Evolutionary conservation across 805 yeast genomes (phyloP).

Genomic region (Suhomyces vadensis): DNA sequence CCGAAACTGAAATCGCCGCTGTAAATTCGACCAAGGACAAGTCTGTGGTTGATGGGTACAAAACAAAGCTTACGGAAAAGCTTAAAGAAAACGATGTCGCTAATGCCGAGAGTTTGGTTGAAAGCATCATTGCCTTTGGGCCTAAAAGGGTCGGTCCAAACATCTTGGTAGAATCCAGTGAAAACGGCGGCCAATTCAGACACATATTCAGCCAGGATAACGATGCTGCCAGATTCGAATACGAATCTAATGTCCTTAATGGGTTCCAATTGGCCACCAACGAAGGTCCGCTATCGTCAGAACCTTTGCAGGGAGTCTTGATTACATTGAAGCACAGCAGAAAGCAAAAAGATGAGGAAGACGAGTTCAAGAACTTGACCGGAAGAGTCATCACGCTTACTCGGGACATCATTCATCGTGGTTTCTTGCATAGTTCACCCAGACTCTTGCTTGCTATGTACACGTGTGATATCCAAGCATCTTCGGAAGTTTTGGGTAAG

Average conservation of each 20-base stretch:
- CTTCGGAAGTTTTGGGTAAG: conserved; percentile 91
- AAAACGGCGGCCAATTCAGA: conserved; percentile 27
- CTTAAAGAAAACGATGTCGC: conserved; percentile 21
- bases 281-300: conserved; percentile 88
- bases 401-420: conserved; percentile 69
- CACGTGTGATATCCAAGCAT: conserved; percentile 91
- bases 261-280: conserved; percentile 83
- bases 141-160: conserved; percentile 78
- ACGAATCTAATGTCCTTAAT: conserved; percentile 65
- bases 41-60: conserved; percentile 15
- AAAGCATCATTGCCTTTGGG: conserved; percentile 64
- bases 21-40: conserved; percentile 25
- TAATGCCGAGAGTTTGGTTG: conserved; percentile 21
- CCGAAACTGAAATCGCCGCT: conserved; percentile 45
- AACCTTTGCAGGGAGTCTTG: conserved; percentile 81
- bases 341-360: conserved; percentile 35
- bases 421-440: conserved; percentile 81
- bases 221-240: conserved; percentile 27
- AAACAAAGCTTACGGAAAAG: conserved; percentile 13
- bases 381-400: conserved; percentile 77
- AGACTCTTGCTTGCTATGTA: conserved; percentile 91
- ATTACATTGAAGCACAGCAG: conserved; percentile 41
- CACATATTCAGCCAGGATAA: conserved; percentile 22
- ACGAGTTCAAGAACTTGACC: conserved; percentile 44
- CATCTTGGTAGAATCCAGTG: conserved; percentile 58